phyloP scores from a whole-genome alignment of 495 filamentous ascomycete genomes.

The Lasiosphaeria miniovina region DNA sequence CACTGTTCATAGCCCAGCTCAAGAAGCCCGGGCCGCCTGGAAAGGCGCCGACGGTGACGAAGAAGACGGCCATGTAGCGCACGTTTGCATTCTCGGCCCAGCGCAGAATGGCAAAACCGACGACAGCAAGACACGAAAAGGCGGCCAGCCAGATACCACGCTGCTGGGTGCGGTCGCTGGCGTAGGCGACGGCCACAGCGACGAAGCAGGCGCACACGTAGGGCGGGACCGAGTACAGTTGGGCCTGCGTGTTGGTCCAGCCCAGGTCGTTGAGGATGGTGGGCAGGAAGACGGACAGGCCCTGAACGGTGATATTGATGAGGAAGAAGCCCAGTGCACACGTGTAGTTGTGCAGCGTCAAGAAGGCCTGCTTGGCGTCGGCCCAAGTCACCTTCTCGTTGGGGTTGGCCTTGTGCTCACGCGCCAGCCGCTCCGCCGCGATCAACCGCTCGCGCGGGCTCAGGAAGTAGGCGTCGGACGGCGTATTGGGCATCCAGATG shows the following conservation, averaged over 20 bases:
- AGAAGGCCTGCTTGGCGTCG: constrained; percentile 39
- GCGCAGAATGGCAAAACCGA: constrained; percentile 39
- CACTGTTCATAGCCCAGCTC: constrained; percentile 55
- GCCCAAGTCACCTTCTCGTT: constrained; percentile 36
- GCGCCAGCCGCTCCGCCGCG: constrained; percentile 37
- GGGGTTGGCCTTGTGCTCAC: constrained; percentile 36
- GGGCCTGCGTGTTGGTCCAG: constrained; percentile 42
- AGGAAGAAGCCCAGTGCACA: constrained; percentile 47
- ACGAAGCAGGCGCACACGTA: constrained; percentile 53
- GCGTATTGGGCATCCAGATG: constrained; percentile 53
- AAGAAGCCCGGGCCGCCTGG: constrained; percentile 54
- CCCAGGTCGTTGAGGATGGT: constrained; percentile 48
- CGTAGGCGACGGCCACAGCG: constrained; percentile 55
- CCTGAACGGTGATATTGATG: constrained; percentile 53
- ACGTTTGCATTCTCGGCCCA: constrained; percentile 26
- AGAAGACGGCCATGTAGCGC: constrained; percentile 45
- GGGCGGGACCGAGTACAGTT: constrained; percentile 51
- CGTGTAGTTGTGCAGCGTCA: constrained; percentile 46
- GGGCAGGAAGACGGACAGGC: constrained; percentile 50
- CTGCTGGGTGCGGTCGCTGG: constrained; percentile 56
- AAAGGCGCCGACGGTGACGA: constrained; percentile 51
- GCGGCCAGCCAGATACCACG: constrained; percentile 58
- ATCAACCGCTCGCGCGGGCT: constrained; percentile 48
- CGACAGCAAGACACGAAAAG: constrained; percentile 44
- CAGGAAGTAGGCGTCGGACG: constrained; percentile 51